Base-by-base conservation (phyloP, 1,284 basidiomycete species). In the Coriolopsis trogii region DNA sequence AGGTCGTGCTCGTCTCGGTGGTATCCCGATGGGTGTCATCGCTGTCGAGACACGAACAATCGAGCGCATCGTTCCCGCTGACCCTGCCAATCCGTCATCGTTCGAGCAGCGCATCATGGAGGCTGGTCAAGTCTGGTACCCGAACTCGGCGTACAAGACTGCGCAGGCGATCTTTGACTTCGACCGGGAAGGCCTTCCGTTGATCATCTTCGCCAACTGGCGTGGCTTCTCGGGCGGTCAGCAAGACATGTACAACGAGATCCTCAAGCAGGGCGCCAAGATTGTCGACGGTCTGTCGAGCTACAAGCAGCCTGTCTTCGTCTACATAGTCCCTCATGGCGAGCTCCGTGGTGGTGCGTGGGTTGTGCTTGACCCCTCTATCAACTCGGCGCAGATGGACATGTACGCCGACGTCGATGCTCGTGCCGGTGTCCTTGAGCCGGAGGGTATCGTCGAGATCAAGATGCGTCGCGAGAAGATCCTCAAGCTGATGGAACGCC, bases 191-290 rank as follows among this genome's bases (percentile, higher is more conserved):
- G 94, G 93, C 34, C 80, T 99, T 20, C 97, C 97, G 4, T 81
- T 99, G 56, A 93, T 99, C 72, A 96, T 99, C 72, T 98, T 99
- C 65, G 97, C 97, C 57, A 99, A 99, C 80, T 99, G 97, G 95
- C 93, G 97, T 79, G 97, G 97, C 31, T 99, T 99, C 87, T 99
- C 97, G 21, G 97, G 97, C 61, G 97, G 97, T 65, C 95, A 98
- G 73, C 94, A 97, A 72, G 95, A 98, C 73, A 98, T 98, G 95
- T 94, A 93, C 65, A 93, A 96, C 70, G 93, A 95, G 67, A 85
- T 96, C 56, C 78, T 96, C 66, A 96, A 96, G 73, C 92, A 95
- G 69, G 93, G 93, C 41, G 90, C 93, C 33, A 96, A 95, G 75
- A 99, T 99, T 60, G 97, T 99, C 72, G 97, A 99, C 69, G 97